Conservation (phyloP, 2,329 filamentous ascomycete species). For the Teratosphaeria gauchensis region DNA sequence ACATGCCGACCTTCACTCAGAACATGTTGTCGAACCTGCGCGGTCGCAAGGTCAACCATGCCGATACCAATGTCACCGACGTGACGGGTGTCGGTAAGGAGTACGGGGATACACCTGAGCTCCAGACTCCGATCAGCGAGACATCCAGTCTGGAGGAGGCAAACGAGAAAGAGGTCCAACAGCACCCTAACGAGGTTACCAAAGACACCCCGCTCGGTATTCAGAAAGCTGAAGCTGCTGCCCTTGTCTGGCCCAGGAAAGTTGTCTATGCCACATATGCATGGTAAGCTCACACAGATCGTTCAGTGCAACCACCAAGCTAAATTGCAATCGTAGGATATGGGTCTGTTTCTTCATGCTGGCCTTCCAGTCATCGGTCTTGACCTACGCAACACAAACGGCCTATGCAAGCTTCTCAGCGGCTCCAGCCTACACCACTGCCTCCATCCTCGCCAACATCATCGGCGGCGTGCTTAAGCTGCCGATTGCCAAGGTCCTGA, state of each 20-base stretch:
- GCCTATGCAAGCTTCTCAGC: slow-evolving; percentile 31
- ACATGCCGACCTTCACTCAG: not conserved
- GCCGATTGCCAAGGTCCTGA: slow-evolving; percentile 31
- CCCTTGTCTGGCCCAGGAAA: slow-evolving; percentile 30
- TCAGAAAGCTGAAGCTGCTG: slow-evolving; percentile 31
- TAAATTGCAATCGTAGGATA: slow-evolving; percentile 26
- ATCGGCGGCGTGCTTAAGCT: slow-evolving; percentile 31
- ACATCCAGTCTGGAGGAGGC: slow-evolving; percentile 21
- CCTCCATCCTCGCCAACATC: slow-evolving; percentile 27
- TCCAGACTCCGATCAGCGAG: slow-evolving; percentile 1
- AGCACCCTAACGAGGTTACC: slow-evolving; percentile 18
- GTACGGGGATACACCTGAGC: not conserved
- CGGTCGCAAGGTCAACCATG: not conserved
- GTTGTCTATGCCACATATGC: slow-evolving; percentile 29
- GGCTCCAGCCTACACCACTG: slow-evolving; percentile 27
- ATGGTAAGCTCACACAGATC: slow-evolving; percentile 21
- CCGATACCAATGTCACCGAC: not conserved
- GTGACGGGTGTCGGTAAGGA: not conserved
- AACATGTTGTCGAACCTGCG: not conserved
- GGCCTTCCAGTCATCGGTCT: slow-evolving; percentile 34
- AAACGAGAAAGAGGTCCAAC: slow-evolving; percentile 22
- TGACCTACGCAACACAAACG: slow-evolving; percentile 28
- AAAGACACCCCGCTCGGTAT: slow-evolving; percentile 29
- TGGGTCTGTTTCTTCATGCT: slow-evolving; percentile 43
- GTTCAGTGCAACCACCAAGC: not conserved